A percentile compares a stretch with the other conserved stretches of the same genome.
Conservation (phyloP, 192 early-diverging fungal species). For the Chytriomyces sp. region DNA sequence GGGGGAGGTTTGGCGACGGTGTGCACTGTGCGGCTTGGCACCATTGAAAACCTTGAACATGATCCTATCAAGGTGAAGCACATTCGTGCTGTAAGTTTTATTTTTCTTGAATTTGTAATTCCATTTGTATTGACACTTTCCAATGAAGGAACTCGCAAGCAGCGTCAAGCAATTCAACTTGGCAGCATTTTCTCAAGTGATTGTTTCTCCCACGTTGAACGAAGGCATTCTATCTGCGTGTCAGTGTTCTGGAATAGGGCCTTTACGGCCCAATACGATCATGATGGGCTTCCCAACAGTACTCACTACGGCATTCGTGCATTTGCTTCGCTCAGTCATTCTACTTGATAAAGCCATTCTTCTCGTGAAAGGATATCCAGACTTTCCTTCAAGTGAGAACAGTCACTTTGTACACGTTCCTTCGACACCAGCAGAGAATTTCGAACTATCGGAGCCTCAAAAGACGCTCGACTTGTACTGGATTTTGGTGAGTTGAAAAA, state of each 20-base stretch:
- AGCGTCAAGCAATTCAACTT: conserved; percentile 5
- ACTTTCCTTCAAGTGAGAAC: no score
- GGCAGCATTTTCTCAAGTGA: conserved; percentile 24
- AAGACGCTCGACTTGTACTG: conserved; percentile 8
- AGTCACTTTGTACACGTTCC: no score
- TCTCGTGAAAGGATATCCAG: conserved; percentile 26
- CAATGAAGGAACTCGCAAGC: background rate
- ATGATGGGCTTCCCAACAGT: conserved; percentile 30
- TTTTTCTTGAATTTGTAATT: background rate
- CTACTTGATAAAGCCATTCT: conserved; percentile 28
- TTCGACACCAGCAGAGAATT: no score
- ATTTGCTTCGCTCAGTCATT: conserved; percentile 8
- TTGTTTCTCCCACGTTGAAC: conserved; percentile 7
- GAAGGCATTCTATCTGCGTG: conserved; percentile 18
- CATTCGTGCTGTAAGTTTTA: background rate
- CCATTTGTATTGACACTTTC: background rate
- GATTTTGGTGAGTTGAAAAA: no score
- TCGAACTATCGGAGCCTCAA: no score
- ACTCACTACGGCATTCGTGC: conserved; percentile 4
- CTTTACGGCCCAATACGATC: conserved; percentile 30
- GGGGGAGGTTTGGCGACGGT: conserved; percentile 18
- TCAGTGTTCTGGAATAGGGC: conserved; percentile 29
- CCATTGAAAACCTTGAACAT: background rate
- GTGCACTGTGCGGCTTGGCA: background rate
- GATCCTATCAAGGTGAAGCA: background rate